phyloP scores from a whole-genome alignment of 2,329 filamentous ascomycete genomes.

The Moelleriella libera region DNA sequence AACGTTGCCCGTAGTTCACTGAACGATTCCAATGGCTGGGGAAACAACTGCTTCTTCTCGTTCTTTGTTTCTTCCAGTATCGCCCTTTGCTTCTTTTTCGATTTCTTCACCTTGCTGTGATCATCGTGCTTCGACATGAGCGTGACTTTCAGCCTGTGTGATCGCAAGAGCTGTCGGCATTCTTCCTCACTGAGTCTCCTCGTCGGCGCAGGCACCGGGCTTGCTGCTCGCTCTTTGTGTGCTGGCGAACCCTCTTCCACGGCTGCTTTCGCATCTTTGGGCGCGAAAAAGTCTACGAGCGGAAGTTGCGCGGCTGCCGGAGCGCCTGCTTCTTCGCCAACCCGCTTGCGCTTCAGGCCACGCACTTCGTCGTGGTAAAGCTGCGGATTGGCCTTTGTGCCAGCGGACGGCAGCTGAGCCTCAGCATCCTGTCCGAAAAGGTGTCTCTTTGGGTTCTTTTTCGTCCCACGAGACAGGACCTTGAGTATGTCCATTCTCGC shows the following conservation, averaged over 20 bases:
- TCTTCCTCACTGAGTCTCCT: slow-evolving; percentile 49
- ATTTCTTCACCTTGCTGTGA: slow-evolving; percentile 33
- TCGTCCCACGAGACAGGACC: slow-evolving; percentile 56
- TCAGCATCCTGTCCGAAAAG: slow-evolving; percentile 14
- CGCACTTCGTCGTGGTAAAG: slow-evolving; percentile 47
- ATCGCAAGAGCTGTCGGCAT: slow-evolving; percentile 58
- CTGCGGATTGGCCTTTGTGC: slow-evolving; percentile 51
- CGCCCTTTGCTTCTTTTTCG: slow-evolving; percentile 36
- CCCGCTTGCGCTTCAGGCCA: slow-evolving; percentile 42
- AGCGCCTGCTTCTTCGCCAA: slow-evolving; percentile 18
- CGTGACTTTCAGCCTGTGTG: slow-evolving; percentile 74
- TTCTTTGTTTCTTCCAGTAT: slow-evolving; percentile 32
- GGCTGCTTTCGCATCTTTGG: slow-evolving; percentile 21
- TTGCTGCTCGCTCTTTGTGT: slow-evolving; percentile 11
- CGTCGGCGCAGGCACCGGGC: slow-evolving; percentile 12
- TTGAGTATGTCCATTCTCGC: slow-evolving; percentile 56
- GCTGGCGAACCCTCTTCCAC: slow-evolving; percentile 14
- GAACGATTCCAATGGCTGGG: slow-evolving; percentile 70
- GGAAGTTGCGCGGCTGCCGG: slow-evolving; percentile 20
- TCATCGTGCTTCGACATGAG: slow-evolving; percentile 44
- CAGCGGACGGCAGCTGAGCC: slow-evolving; percentile 47
- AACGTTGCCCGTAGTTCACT: slow-evolving; percentile 56
- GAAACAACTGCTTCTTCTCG: slow-evolving; percentile 50
- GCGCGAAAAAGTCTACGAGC: slow-evolving; percentile 46
- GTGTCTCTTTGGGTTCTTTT: slow-evolving; percentile 30